These are phyloP conservation scores for Ophiosphaerella narmari DNA, from an alignment of 2,329 filamentous ascomycete species.

Conservation along the genomic window DNA sequence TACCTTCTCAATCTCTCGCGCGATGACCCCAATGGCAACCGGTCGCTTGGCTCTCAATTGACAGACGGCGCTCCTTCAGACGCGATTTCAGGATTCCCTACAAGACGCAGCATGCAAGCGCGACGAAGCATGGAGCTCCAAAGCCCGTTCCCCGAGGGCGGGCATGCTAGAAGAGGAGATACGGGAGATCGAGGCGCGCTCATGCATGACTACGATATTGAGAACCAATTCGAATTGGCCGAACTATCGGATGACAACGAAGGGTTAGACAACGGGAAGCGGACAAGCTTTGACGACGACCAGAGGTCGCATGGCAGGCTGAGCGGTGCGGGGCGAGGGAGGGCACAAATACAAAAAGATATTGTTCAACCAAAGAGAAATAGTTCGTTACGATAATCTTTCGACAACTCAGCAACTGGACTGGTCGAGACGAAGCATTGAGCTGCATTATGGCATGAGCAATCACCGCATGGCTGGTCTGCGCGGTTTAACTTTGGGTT, in stretches of 20 bases:
- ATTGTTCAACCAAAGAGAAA: conserved; percentile 29
- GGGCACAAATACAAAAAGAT: conserved; percentile 40
- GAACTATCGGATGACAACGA: conserved; percentile 75
- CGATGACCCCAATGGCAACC: conserved; percentile 80
- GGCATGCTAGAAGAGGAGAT: conserved; percentile 1
- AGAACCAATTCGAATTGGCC: conserved; percentile 72
- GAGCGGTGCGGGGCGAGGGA: conserved; percentile 32
- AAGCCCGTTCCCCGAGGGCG: conserved; percentile 12
- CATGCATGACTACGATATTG: conserved; percentile 88
- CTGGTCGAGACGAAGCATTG: neutral
- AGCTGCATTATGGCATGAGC: neutral
- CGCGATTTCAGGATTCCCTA: conserved; percentile 85
- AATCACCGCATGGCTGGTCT: conserved; percentile 13
- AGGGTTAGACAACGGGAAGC: conserved; percentile 41
- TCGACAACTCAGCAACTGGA: neutral
- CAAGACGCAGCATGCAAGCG: conserved; percentile 89
- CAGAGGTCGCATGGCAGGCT: conserved; percentile 22
- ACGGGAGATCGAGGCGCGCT: conserved; percentile 74
- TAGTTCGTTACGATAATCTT: conserved; percentile 18
- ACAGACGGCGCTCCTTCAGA: conserved; percentile 88
- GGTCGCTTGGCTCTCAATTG: conserved; percentile 57
- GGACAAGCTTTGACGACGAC: conserved; percentile 42
- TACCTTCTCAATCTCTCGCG: conserved; percentile 96
- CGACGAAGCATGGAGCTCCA: conserved; percentile 62
- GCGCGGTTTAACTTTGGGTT: conserved; percentile 1